Percentiles rank a stretch among this genome's conserved stretches.
These are phyloP conservation scores for Hyphodiscus hymeniophilus DNA, from an alignment of 495 filamentous ascomycete species.

Conservation along the genomic window DNA sequence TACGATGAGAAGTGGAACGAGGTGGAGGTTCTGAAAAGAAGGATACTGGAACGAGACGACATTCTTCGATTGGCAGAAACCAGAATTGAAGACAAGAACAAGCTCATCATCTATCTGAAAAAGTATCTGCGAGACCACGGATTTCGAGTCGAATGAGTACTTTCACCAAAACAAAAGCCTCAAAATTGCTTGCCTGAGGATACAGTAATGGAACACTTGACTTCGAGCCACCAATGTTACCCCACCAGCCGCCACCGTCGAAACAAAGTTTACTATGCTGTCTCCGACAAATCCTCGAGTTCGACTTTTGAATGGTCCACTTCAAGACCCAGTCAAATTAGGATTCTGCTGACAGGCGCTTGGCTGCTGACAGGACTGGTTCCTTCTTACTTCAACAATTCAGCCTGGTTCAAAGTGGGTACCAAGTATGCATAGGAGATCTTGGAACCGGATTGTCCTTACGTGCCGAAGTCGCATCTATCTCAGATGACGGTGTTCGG, in stretches of 20 bases:
- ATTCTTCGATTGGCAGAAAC: constrained; percentile 50
- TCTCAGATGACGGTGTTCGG: neutral
- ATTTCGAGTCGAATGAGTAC: neutral
- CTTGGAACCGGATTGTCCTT: no score
- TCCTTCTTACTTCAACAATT: neutral
- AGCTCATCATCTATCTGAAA: constrained; percentile 22
- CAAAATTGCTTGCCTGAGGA: no score
- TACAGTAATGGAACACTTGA: neutral
- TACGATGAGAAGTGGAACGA: constrained; percentile 47
- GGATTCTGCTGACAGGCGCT: constrained; percentile 3
- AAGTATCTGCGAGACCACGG: neutral
- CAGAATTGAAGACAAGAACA: constrained; percentile 49
- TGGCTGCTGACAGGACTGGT: neutral
- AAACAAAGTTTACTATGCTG: neutral
- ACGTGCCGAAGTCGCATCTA: neutral
- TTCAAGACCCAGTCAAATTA: neutral
- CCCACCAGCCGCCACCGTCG: no score
- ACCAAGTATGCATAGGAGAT: no score
- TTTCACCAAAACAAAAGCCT: no score
- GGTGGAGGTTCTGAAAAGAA: constrained; percentile 54
- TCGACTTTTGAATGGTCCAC: no score
- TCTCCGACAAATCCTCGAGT: neutral
- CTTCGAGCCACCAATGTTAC: no score
- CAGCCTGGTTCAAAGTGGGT: no score
- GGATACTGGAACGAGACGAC: constrained; percentile 29